A percentile compares a stretch with the other conserved stretches of the same genome.
Evolutionary conservation across 139 green algal genomes (phyloP).

Genomic region (Ettlia oleoabundans): DNA sequence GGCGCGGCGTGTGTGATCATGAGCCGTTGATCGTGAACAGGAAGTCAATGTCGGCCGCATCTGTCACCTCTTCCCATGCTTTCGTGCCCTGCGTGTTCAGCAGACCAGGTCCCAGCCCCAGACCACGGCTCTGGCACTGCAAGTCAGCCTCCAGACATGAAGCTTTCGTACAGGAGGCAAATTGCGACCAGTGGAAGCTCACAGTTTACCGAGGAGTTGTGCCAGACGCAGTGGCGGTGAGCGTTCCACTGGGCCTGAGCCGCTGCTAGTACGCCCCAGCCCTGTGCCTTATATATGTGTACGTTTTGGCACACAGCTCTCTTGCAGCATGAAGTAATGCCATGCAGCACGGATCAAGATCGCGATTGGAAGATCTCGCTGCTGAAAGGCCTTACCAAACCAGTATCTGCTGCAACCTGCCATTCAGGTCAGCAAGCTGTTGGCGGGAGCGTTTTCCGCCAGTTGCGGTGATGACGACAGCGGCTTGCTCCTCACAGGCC

Average conservation of each 20-base stretch:
- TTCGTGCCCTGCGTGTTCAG: no score
- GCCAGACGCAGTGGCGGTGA: background rate
- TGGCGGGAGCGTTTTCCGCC: background rate
- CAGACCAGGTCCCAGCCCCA: no score
- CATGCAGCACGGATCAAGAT: background rate
- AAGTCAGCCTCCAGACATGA: no score
- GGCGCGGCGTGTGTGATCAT: no score
- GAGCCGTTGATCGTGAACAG: no score
- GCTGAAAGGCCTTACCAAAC: background rate
- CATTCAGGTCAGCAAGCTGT: constrained; percentile 11
- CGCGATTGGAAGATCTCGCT: background rate
- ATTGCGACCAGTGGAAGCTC: background rate
- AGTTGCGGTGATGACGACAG: background rate
- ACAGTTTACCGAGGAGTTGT: background rate
- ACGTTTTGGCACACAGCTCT: background rate
- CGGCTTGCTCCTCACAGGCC: background rate
- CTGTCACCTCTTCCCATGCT: no score
- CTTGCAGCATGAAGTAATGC: no score
- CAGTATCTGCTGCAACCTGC: background rate
- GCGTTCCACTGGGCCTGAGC: no score
- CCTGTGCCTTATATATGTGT: background rate
- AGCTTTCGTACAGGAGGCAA: no score
- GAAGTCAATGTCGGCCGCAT: no score
- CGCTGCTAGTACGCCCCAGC: background rate
- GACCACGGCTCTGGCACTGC: no score